Evolutionary conservation across 495 filamentous ascomycete genomes (phyloP).

Genomic region (Penicillium maclennaniae): DNA sequence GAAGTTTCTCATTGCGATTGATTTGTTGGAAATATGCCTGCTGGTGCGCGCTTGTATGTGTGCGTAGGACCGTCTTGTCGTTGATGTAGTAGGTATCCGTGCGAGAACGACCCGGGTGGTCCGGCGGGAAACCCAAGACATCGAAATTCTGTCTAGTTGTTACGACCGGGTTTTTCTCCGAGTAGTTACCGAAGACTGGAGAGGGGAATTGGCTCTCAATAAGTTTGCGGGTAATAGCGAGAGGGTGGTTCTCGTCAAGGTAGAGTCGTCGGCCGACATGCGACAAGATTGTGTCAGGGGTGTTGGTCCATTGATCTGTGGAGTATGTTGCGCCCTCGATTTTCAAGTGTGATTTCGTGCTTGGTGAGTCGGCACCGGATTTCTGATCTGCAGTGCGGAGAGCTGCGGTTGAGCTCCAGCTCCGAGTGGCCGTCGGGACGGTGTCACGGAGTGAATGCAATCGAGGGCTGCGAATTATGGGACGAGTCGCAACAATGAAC

Average conservation of each 20-base stretch:
- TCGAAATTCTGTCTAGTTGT: slow-evolving; percentile 88
- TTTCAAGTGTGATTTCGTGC: slow-evolving; percentile 24
- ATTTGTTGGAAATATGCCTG: slow-evolving; percentile 72
- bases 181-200: slow-evolving; percentile 71
- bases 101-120: slow-evolving; percentile 83
- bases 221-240: slow-evolving; percentile 83
- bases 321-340: slow-evolving; percentile 62
- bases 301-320: slow-evolving; percentile 82
- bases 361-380: slow-evolving; percentile 6
- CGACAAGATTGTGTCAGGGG: slow-evolving; percentile 68
- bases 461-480: slow-evolving; percentile 27
- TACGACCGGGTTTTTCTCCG: slow-evolving; percentile 78
- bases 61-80: slow-evolving; percentile 74
- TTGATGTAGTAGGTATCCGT: slow-evolving; percentile 98
- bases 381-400: slow-evolving; percentile 22
- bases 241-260: slow-evolving; percentile 81
- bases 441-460: slow-evolving; percentile 14
- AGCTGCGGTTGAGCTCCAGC: slow-evolving; percentile 36
- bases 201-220: slow-evolving; percentile 84
- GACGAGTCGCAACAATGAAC: slow-evolving; percentile 29
- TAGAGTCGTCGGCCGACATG: slow-evolving; percentile 73
- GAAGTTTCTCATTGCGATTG: slow-evolving; percentile 37
- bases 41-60: slow-evolving; percentile 92
- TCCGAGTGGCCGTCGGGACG: slow-evolving; percentile 18
- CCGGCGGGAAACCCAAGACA: slow-evolving; percentile 79